phyloP scores from a whole-genome alignment of 2,329 filamentous ascomycete species.

The Neopestalotiopsis sp. region DNA sequence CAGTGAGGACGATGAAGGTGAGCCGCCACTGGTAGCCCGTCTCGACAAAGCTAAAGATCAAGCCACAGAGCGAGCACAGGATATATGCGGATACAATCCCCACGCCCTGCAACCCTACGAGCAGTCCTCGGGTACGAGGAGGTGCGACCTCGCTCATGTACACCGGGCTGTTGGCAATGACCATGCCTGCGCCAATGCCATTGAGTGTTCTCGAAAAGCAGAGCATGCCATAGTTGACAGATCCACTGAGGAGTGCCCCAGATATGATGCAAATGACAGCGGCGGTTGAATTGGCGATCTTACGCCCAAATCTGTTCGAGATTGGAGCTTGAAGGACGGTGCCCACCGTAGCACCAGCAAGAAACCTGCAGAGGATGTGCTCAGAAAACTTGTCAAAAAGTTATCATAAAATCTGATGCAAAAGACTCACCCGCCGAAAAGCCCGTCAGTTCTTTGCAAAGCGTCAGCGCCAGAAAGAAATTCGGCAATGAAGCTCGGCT shows the following conservation, averaged over 20 bases:
- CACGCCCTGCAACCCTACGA: slow-evolving; percentile 32
- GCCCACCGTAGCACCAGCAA: slow-evolving; percentile 28
- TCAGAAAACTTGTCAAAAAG: not conserved
- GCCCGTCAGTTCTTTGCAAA: slow-evolving; percentile 21
- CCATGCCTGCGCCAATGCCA: slow-evolving; percentile 30
- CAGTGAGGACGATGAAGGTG: slow-evolving; percentile 22
- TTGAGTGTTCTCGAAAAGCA: slow-evolving; percentile 28
- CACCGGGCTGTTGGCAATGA: slow-evolving; percentile 29
- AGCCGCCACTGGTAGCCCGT: slow-evolving; percentile 28
- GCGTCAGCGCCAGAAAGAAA: slow-evolving; percentile 26
- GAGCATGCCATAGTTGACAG: slow-evolving; percentile 30
- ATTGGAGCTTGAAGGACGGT: slow-evolving; percentile 26
- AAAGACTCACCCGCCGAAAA: slow-evolving; percentile 19
- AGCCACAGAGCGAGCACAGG: slow-evolving; percentile 25
- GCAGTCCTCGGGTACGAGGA: slow-evolving; percentile 32
- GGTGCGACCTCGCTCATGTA: slow-evolving; percentile 36
- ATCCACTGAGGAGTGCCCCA: slow-evolving; percentile 26
- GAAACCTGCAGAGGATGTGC: slow-evolving; percentile 15
- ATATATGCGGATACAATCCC: slow-evolving; percentile 35
- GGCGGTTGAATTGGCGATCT: slow-evolving; percentile 26
- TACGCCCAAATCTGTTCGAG: slow-evolving; percentile 28
- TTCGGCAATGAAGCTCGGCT: slow-evolving; percentile 32
- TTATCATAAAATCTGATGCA: not conserved
- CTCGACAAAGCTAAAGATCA: slow-evolving; percentile 32
- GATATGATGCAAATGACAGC: slow-evolving; percentile 26